A percentile compares a stretch with the other conserved stretches of the same genome.
Evolutionary conservation across 257 asterid genomes (phyloP).

Genomic region (Osmanthus fragrans): DNA sequence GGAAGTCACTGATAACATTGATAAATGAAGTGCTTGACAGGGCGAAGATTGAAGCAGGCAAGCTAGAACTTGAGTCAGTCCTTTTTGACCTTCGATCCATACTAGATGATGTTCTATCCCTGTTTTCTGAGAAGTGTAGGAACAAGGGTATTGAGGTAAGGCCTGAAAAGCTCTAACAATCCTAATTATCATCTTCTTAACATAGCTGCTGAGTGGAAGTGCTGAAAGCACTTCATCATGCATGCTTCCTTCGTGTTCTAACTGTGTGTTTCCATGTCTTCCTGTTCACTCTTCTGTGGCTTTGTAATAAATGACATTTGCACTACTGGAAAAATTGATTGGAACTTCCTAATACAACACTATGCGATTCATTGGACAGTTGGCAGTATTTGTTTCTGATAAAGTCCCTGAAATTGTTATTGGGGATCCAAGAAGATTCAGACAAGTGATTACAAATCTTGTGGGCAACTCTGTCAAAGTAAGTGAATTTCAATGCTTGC

Average conservation of each 20-base stretch:
- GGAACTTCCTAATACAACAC: slow-evolving; percentile 11
- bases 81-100: slow-evolving; percentile 72
- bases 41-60: slow-evolving; percentile 89
- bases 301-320: background rate
- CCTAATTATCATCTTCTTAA: background rate
- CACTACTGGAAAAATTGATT: background rate
- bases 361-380: slow-evolving; percentile 48
- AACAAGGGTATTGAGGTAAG: slow-evolving; percentile 84
- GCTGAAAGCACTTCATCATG: slow-evolving; percentile 6
- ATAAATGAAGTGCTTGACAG: slow-evolving; percentile 93
- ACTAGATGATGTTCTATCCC: slow-evolving; percentile 79
- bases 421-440: slow-evolving; percentile 95
- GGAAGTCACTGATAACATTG: slow-evolving; percentile 76
- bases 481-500: slow-evolving; percentile 31
- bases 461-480: slow-evolving; percentile 96
- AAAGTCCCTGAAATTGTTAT: slow-evolving; percentile 78
- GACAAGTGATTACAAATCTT: slow-evolving; percentile 92
- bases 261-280: background rate
- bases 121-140: slow-evolving; percentile 87
- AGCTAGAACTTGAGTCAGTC: slow-evolving; percentile 83
- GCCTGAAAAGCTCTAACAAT: slow-evolving; percentile 4
- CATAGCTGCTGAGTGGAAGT: background rate
- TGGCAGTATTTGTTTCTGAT: slow-evolving; percentile 89
- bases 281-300: background rate
- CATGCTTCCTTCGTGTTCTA: slow-evolving; percentile 3